Evolutionary conservation across 2,329 filamentous ascomycete genomes (phyloP).

Genomic region (Lomentospora prolificans): DNA sequence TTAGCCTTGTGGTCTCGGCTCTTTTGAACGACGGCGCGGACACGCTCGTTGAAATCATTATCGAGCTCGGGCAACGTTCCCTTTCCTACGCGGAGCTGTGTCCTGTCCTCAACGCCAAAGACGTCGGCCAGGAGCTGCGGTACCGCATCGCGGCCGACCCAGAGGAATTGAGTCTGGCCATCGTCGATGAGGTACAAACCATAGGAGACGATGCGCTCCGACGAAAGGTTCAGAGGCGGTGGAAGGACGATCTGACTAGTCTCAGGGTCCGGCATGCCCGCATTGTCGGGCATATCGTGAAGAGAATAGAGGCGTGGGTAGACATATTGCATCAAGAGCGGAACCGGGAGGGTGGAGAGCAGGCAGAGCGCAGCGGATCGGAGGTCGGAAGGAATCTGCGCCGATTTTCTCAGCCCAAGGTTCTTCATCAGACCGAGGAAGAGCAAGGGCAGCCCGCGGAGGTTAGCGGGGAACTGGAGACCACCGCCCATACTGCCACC

Average conservation of each 20-base stretch:
- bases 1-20: constrained; percentile 77
- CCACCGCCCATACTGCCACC: constrained; percentile 94
- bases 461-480: constrained; percentile 86
- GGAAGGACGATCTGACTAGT: constrained; percentile 87
- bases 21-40: constrained; percentile 85
- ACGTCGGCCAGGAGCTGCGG: constrained; percentile 82
- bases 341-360: constrained; percentile 85
- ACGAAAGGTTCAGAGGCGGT: constrained; percentile 75
- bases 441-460: constrained; percentile 77
- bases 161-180: constrained; percentile 93
- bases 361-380: constrained; percentile 86
- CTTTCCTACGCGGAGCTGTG: constrained; percentile 85
- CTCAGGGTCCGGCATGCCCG: constrained; percentile 72
- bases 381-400: constrained; percentile 88
- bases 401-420: constrained; percentile 82
- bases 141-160: constrained; percentile 88
- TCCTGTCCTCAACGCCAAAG: constrained; percentile 77
- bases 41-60: constrained; percentile 91
- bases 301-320: constrained; percentile 77
- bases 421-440: constrained; percentile 96
- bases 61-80: constrained; percentile 77
- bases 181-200: constrained; percentile 96
- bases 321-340: constrained; percentile 87
- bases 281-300: constrained; percentile 93
- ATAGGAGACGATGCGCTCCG: constrained; percentile 77